Evolutionary conservation across 2,329 filamentous ascomycete genomes (phyloP).

Genomic region (Pyricularia sp.): DNA sequence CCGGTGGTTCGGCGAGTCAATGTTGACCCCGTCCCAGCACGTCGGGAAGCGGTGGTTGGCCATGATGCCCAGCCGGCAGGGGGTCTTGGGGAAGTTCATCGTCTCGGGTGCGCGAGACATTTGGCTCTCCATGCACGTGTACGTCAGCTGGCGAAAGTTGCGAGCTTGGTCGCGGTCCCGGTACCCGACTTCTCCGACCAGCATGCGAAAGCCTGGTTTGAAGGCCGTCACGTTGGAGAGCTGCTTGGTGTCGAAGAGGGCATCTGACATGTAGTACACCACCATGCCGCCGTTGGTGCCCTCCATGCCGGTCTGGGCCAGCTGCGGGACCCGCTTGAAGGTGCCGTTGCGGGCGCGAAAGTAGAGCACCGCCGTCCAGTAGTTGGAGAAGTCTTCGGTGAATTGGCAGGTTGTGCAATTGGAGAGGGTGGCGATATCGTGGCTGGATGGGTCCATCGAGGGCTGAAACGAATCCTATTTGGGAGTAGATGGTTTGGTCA

Average conservation of each 20-base stretch:
- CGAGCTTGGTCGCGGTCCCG: conserved; percentile 21
- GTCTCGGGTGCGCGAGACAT: conserved; percentile 27
- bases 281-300: conserved; percentile 27
- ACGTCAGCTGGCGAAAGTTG: conserved; percentile 28
- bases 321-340: conserved; percentile 5
- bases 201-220: conserved; percentile 32
- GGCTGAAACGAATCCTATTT: conserved; percentile 4
- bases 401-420: conserved; percentile 6
- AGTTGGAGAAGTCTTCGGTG: conserved; percentile 6
- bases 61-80: conserved; percentile 31
- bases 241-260: conserved; percentile 25
- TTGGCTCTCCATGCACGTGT: conserved; percentile 28
- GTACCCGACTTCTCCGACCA: conserved; percentile 29
- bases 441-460: conserved; percentile 1
- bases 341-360: conserved; percentile 6
- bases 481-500: not conserved
- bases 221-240: conserved; percentile 7
- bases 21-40: conserved; percentile 44
- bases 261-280: conserved; percentile 36
- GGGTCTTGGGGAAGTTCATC: conserved; percentile 24
- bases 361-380: conserved; percentile 7
- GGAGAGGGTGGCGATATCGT: not conserved
- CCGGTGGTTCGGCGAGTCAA: conserved; percentile 36
- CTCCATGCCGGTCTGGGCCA: conserved; percentile 20
- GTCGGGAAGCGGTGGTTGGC: conserved; percentile 35